These are phyloP conservation scores for Lolium rigidum DNA, from an alignment of 176 grass and related monocot species.

Conservation along the genomic window DNA sequence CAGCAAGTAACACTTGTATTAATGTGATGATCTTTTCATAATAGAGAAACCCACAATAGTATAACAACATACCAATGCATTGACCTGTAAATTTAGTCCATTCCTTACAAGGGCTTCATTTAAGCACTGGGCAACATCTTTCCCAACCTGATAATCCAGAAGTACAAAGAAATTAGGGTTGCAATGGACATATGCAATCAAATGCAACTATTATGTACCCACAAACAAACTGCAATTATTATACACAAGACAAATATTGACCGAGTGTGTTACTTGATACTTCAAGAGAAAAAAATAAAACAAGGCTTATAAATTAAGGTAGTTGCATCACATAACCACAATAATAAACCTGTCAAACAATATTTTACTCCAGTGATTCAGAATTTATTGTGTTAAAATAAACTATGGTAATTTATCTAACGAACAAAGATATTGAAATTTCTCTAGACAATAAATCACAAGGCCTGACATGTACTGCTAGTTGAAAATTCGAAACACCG, in stretches of 20 bases:
- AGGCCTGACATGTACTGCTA: not conserved
- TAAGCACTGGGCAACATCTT: slow-evolving; percentile 82
- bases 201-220: not conserved
- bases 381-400: not conserved
- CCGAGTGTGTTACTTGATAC: not conserved
- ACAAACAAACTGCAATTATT: not conserved
- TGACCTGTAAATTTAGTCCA: slow-evolving; percentile 79
- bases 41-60: not conserved
- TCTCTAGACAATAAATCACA: not conserved
- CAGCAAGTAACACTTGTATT: not conserved
- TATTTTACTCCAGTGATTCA: not conserved
- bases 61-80: slow-evolving; percentile 68
- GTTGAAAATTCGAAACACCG: not conserved
- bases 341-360: not conserved
- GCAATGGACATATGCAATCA: not conserved
- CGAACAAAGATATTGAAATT: not conserved
- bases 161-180: not conserved
- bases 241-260: not conserved
- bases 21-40: not conserved
- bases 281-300: not conserved
- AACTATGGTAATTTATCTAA: not conserved
- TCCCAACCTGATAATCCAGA: slow-evolving; percentile 60
- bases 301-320: not conserved
- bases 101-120: slow-evolving; percentile 75
- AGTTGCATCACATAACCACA: not conserved